Conservation (phyloP, 208 protist genomes). For the Leishmania mexicana region DNA sequence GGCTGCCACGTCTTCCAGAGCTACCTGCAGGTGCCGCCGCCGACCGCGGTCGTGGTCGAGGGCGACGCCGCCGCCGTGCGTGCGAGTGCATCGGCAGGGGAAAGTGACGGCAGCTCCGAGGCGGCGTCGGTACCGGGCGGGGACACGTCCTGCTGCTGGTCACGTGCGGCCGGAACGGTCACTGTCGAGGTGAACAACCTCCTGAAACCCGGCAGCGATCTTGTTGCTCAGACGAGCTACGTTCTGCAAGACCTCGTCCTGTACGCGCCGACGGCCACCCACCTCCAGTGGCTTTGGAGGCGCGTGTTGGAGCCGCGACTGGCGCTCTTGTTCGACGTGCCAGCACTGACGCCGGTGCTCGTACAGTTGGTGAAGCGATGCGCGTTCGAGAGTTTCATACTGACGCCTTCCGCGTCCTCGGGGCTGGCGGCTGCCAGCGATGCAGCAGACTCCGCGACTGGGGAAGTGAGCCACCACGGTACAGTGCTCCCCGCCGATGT, state of each 20-base stretch:
- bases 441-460: neutral
- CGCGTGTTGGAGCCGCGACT: slow-evolving; percentile 51
- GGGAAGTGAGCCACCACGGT: slow-evolving; percentile 33
- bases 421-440: neutral
- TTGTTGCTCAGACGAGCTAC: slow-evolving; percentile 51
- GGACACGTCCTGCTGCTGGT: slow-evolving; percentile 56
- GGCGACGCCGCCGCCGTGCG: slow-evolving; percentile 36
- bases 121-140: slow-evolving; percentile 14
- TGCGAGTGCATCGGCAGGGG: slow-evolving; percentile 1
- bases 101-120: neutral
- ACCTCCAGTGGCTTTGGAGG: slow-evolving; percentile 74
- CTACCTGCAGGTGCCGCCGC: slow-evolving; percentile 67
- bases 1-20: slow-evolving; percentile 88
- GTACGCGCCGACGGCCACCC: slow-evolving; percentile 67
- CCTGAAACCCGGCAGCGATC: slow-evolving; percentile 51
- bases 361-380: slow-evolving; percentile 71
- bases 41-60: slow-evolving; percentile 42
- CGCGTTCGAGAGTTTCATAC: slow-evolving; percentile 47
- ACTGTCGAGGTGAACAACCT: slow-evolving; percentile 49
- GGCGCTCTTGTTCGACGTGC: slow-evolving; percentile 40
- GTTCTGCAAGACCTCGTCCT: slow-evolving; percentile 85
- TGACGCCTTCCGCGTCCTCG: slow-evolving; percentile 7
- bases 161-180: slow-evolving; percentile 53
- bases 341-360: slow-evolving; percentile 53
- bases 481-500: slow-evolving; percentile 60